A percentile compares a stretch with the other conserved stretches of the same genome.
phyloP scores from a whole-genome alignment of 1,139 yeast species.

The Candida sanyaensis region DNA sequence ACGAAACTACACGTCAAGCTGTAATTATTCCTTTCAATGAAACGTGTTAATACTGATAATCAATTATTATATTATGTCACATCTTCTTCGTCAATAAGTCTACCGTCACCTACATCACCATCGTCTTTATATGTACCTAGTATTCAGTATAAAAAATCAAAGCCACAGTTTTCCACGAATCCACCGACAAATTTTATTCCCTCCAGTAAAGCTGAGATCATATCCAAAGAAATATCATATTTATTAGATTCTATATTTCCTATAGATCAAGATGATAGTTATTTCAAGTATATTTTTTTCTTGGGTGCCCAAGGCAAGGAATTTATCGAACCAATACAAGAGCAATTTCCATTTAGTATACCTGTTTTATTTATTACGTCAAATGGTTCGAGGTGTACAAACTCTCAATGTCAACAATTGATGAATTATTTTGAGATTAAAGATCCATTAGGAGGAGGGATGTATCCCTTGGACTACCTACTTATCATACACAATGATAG shows the following conservation, averaged over 20 bases:
- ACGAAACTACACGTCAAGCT: too few species aligned
- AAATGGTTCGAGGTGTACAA: conserved; percentile 9
- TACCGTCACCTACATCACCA: background rate
- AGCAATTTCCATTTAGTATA: conserved; percentile 15
- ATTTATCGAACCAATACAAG: conserved; percentile 15
- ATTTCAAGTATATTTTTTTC: conserved; percentile 22
- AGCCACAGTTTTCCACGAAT: background rate
- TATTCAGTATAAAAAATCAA: background rate
- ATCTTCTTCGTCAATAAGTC: background rate
- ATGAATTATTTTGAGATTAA: conserved; percentile 29
- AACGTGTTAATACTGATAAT: background rate
- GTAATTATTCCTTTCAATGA: background rate
- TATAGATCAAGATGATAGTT: conserved; percentile 6
- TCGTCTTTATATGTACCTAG: background rate
- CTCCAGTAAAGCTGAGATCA: background rate
- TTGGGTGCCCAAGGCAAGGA: conserved; percentile 34
- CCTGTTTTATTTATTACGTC: conserved; percentile 15
- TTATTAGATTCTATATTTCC: background rate
- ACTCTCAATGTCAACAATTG: conserved; percentile 20
- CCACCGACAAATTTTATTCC: conserved; percentile 1
- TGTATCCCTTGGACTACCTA: conserved; percentile 47
- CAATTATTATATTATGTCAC: background rate
- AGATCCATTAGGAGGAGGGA: conserved; percentile 55
- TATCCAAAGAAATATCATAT: background rate
- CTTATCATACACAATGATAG: conserved; percentile 31